phyloP scores from a whole-genome alignment of 2,329 filamentous ascomycete genomes.

The Talaromyces sp. region DNA sequence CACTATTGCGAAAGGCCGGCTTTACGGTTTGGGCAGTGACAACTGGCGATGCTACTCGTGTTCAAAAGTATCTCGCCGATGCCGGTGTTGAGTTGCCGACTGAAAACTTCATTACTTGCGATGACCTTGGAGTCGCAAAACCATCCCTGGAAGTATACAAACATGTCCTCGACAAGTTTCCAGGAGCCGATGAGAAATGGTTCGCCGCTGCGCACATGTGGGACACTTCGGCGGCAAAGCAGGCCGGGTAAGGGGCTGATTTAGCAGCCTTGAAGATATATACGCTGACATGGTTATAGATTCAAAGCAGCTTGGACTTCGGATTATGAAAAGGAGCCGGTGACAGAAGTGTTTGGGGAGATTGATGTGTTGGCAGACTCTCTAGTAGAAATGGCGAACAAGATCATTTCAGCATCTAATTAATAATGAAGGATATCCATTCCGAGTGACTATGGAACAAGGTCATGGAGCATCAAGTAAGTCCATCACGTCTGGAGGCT shows the following conservation, averaged over 20 bases:
- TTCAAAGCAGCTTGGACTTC: constrained; percentile 54
- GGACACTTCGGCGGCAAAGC: constrained; percentile 54
- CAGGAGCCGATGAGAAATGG: constrained; percentile 44
- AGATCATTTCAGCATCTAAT: constrained; percentile 4
- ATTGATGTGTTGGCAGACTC: constrained; percentile 51
- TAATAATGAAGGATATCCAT: neutral
- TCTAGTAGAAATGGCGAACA: constrained; percentile 49
- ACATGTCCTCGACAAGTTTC: constrained; percentile 43
- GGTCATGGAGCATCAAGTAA: neutral
- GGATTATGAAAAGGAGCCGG: constrained; percentile 51
- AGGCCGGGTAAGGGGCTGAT: constrained; percentile 33
- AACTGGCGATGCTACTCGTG: neutral
- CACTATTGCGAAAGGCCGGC: neutral
- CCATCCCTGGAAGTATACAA: constrained; percentile 49
- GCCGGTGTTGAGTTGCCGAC: constrained; percentile 21
- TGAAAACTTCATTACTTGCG: constrained; percentile 53
- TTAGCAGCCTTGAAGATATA: neutral
- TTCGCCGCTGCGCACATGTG: constrained; percentile 60
- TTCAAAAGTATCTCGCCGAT: neutral
- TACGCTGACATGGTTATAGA: neutral
- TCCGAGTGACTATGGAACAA: too few species aligned
- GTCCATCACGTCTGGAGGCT: neutral
- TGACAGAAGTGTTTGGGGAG: constrained; percentile 49
- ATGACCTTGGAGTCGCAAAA: constrained; percentile 48
- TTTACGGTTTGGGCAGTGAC: neutral